These are phyloP conservation scores for Nepenthes alata DNA, from an alignment of 179 eudicot genomes.

Conservation along the genomic window DNA sequence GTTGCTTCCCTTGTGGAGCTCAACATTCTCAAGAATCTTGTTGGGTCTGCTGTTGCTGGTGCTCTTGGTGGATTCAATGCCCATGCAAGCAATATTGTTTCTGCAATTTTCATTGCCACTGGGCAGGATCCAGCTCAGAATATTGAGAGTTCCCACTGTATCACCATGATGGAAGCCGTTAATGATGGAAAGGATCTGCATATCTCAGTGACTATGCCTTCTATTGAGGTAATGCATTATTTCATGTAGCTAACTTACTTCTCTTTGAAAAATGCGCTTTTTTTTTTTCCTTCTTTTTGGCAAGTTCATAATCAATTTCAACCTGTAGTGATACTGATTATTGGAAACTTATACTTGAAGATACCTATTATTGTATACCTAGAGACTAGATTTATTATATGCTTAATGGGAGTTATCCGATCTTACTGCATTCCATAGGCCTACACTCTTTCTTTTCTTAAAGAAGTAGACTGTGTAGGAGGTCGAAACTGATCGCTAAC, in stretches of 20 bases:
- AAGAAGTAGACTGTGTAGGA: too few relatives aligned
- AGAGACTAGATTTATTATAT: too few relatives aligned
- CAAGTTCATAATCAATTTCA: too few relatives aligned
- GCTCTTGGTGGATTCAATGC: slow-evolving; percentile 31
- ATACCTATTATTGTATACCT: too few relatives aligned
- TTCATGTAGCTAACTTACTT: neutral
- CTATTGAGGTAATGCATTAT: slow-evolving; percentile 18
- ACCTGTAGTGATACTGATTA: too few relatives aligned
- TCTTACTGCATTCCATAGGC: too few relatives aligned
- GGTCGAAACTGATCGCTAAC: too few relatives aligned
- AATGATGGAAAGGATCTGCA: slow-evolving; percentile 23
- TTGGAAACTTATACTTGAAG: too few relatives aligned
- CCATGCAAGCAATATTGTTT: slow-evolving; percentile 26
- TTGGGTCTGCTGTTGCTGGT: slow-evolving; percentile 27
- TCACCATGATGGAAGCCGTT: slow-evolving; percentile 25
- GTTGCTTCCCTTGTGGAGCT: slow-evolving; percentile 24
- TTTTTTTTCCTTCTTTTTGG: too few relatives aligned
- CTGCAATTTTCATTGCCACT: slow-evolving; percentile 23
- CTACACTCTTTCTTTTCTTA: too few relatives aligned
- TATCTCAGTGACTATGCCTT: slow-evolving; percentile 31
- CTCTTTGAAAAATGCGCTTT: neutral
- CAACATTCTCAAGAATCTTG: slow-evolving; percentile 24
- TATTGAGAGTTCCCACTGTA: slow-evolving; percentile 27
- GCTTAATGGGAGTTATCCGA: too few relatives aligned
- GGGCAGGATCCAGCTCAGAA: slow-evolving; percentile 17